phyloP scores from a whole-genome alignment of 2,329 filamentous ascomycete species.

The Cladosporium phlei region DNA sequence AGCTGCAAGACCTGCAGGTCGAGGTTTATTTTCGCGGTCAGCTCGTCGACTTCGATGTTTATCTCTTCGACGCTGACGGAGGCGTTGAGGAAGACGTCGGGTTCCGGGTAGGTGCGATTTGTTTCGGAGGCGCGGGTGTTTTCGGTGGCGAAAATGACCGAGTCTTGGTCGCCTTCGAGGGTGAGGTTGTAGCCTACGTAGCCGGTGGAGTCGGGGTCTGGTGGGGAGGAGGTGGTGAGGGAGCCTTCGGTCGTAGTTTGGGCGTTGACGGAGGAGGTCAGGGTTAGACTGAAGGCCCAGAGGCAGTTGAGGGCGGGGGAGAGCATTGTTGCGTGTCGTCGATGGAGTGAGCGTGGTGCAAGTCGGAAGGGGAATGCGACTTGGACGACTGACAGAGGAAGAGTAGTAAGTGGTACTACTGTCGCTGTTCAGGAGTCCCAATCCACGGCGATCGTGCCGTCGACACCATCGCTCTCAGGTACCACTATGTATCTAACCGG shows the following conservation, averaged over 20 bases:
- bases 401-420: no score
- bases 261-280: slow-evolving; percentile 25
- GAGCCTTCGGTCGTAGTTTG: slow-evolving; percentile 24
- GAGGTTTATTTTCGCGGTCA: slow-evolving; percentile 48
- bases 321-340: slow-evolving; percentile 1
- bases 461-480: no score
- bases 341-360: no score
- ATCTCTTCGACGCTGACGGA: slow-evolving; percentile 55
- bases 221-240: slow-evolving; percentile 1
- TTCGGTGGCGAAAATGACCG: slow-evolving; percentile 45
- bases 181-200: slow-evolving; percentile 29
- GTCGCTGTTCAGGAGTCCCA: background rate
- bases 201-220: slow-evolving; percentile 17
- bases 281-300: slow-evolving; percentile 17
- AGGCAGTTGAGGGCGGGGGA: slow-evolving; percentile 13
- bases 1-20: slow-evolving; percentile 53
- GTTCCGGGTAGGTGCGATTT: slow-evolving; percentile 41
- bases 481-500: no score
- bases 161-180: slow-evolving; percentile 30
- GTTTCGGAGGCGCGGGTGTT: slow-evolving; percentile 31
- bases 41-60: slow-evolving; percentile 54
- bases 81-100: slow-evolving; percentile 57
- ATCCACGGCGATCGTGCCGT: background rate
- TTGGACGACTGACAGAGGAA: background rate
- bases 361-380: background rate